phyloP scores from a whole-genome alignment of 257 asterid species.

The Thymus quinquecostatus region DNA sequence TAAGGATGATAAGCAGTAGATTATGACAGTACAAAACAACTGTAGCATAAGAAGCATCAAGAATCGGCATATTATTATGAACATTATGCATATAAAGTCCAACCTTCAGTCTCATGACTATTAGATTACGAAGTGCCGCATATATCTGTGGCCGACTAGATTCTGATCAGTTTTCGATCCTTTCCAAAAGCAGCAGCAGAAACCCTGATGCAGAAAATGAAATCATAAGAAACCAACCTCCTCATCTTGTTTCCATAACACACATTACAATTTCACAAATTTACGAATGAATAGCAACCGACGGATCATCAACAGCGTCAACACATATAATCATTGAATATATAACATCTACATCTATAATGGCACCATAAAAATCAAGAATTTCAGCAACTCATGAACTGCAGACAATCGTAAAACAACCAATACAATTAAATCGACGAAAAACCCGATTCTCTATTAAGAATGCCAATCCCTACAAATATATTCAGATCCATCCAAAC shows the following conservation, averaged over 20 bases:
- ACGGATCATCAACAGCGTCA: neutral
- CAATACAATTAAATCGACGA: neutral
- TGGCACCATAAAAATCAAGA: constrained; percentile 15
- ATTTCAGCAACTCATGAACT: constrained; percentile 11
- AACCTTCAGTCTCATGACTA: constrained; percentile 54
- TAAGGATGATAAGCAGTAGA: neutral
- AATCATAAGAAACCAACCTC: constrained; percentile 16
- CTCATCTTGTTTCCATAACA: neutral
- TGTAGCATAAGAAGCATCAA: neutral
- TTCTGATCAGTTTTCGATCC: constrained; percentile 19
- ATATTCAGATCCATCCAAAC: constrained; percentile 41
- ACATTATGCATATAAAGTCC: constrained; percentile 20
- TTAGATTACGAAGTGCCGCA: constrained; percentile 28
- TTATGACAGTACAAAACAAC: neutral
- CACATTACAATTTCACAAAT: neutral
- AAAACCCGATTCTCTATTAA: neutral
- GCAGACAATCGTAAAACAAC: neutral
- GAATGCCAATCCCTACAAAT: neutral
- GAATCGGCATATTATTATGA: constrained; percentile 3
- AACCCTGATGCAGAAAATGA: constrained; percentile 38
- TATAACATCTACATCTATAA: neutral
- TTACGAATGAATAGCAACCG: constrained; percentile 2
- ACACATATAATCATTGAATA: neutral
- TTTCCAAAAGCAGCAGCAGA: constrained; percentile 13
- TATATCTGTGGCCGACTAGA: constrained; percentile 23